Evolutionary conservation across 1,284 basidiomycete species (phyloP).

Genomic region (Cystobasidium slooffiae): DNA sequence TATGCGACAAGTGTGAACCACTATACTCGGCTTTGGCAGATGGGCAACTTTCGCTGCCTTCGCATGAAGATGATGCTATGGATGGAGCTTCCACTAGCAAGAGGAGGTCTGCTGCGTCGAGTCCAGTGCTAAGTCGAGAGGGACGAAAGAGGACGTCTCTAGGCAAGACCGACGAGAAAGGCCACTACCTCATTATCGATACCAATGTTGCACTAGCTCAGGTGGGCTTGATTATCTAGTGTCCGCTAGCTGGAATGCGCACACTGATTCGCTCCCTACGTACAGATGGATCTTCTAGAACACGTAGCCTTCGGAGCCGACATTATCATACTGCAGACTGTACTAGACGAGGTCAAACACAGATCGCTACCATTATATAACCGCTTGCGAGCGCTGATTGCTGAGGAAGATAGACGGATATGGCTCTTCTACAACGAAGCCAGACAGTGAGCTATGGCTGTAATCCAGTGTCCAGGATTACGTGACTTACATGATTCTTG

Average conservation of each 20-base stretch:
- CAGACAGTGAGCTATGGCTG: constrained; percentile 64
- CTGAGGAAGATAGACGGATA: constrained; percentile 61
- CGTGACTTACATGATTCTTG: too few relatives aligned
- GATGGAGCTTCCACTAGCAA: constrained; percentile 19
- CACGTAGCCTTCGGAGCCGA: constrained; percentile 63
- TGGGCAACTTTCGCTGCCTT: constrained; percentile 61
- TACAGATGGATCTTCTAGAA: constrained; percentile 88
- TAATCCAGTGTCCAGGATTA: background rate
- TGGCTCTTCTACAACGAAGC: constrained; percentile 95
- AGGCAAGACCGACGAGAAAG: constrained; percentile 47
- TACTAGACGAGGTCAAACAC: constrained; percentile 93
- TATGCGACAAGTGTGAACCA: constrained; percentile 62
- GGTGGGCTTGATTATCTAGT: constrained; percentile 60
- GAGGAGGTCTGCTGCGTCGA: constrained; percentile 56
- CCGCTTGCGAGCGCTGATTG: constrained; percentile 77
- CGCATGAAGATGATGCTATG: constrained; percentile 60
- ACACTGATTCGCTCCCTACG: background rate
- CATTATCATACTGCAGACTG: constrained; percentile 90
- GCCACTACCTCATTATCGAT: constrained; percentile 86
- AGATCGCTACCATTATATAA: constrained; percentile 91
- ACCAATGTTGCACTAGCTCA: constrained; percentile 95
- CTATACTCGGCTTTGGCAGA: constrained; percentile 63
- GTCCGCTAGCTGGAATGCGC: background rate
- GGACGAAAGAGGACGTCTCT: constrained; percentile 45
- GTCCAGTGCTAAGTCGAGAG: constrained; percentile 64